These are phyloP conservation scores for Zostera marina DNA, from an alignment of 116 monocot species.

Conservation along the genomic window DNA sequence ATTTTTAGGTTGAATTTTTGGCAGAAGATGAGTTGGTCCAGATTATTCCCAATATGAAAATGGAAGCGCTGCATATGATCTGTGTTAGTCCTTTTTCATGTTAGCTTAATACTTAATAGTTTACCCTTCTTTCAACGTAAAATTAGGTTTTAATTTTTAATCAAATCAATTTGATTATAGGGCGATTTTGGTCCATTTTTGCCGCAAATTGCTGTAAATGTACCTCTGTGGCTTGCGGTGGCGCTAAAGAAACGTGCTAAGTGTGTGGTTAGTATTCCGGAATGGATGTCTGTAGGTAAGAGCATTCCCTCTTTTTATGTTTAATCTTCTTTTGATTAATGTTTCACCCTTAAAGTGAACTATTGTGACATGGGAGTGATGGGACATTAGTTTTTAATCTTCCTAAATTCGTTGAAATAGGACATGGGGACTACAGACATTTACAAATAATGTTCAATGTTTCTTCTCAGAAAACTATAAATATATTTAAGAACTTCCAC, in stretches of 20 bases:
- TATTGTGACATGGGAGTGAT: too few species aligned
- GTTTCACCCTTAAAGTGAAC: neutral
- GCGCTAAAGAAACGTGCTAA: conserved; percentile 73
- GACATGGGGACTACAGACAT: too few species aligned
- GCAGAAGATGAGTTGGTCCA: conserved; percentile 69
- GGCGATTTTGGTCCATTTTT: conserved; percentile 76
- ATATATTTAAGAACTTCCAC: too few species aligned
- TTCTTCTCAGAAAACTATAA: too few species aligned
- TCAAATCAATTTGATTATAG: conserved; percentile 8
- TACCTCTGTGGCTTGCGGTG: conserved; percentile 80
- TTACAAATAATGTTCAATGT: too few species aligned
- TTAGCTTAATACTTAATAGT: too few species aligned
- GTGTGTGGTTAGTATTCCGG: conserved; percentile 46
- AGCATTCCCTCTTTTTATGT: neutral
- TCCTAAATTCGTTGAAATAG: too few species aligned
- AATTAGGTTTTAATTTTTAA: neutral
- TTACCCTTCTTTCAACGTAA: too few species aligned
- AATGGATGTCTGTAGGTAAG: conserved; percentile 74
- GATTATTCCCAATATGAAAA: conserved; percentile 51
- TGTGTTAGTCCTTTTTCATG: conserved; percentile 19
- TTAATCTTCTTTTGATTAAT: neutral
- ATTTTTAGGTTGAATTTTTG: conserved; percentile 58
- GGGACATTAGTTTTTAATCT: too few species aligned
- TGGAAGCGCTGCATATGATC: conserved; percentile 59
- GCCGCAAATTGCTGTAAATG: conserved; percentile 49